Percentiles rank a stretch among this genome's conserved stretches.
These are phyloP conservation scores for Fusarium sp. DNA, from an alignment of 2,329 filamentous ascomycete genomes.

Conservation along the genomic window DNA sequence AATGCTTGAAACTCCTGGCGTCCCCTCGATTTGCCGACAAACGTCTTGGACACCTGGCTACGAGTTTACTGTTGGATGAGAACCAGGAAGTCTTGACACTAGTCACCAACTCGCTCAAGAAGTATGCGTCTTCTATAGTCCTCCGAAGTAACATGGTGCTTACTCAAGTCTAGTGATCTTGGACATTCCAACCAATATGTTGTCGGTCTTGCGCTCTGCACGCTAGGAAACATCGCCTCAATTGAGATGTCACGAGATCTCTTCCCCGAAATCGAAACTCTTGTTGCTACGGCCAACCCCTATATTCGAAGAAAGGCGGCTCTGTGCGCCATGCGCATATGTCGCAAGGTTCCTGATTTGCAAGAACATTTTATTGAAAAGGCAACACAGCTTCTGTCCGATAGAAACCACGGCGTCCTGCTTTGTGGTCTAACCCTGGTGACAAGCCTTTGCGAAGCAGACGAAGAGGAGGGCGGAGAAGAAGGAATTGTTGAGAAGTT, in stretches of 20 bases:
- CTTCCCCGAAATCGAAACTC: conserved; percentile 93
- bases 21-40: conserved; percentile 99
- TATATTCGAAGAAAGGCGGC: conserved; percentile 98
- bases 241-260: conserved; percentile 98
- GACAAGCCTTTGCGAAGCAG: conserved; percentile 91
- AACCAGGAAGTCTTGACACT: conserved; percentile 98
- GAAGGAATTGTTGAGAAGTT: conserved; percentile 92
- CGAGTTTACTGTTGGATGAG: conserved; percentile 95
- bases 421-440: conserved; percentile 93
- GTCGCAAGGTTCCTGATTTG: conserved; percentile 95
- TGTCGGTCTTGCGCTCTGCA: conserved; percentile 94
- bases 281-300: conserved; percentile 94
- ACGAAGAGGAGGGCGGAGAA: conserved; percentile 92
- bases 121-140: conserved; percentile 66
- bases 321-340: conserved; percentile 99
- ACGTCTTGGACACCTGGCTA: conserved; percentile 92
- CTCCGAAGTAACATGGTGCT: conserved; percentile 22
- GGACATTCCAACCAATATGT: conserved; percentile 99
- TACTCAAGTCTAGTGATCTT: conserved; percentile 74
- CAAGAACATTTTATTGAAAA: conserved; percentile 98
- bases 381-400: conserved; percentile 85
- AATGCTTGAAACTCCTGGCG: conserved; percentile 96
- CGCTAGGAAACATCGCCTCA: conserved; percentile 96
- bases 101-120: conserved; percentile 97
- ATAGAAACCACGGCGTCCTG: conserved; percentile 95